Conservation (phyloP, 345 rosid genomes). For the Pistacia vera region DNA sequence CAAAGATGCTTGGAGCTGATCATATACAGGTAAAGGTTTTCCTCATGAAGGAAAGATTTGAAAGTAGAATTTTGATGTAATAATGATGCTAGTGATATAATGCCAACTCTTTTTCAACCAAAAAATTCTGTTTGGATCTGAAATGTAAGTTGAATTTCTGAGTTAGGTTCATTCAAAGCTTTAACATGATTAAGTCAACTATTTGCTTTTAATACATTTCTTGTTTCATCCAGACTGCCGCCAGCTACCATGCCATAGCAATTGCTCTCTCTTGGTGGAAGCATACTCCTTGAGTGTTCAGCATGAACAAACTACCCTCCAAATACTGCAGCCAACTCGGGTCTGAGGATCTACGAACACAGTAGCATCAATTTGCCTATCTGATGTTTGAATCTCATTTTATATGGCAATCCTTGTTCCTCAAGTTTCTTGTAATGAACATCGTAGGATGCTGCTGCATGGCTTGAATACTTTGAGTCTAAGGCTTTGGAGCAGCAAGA, state of each 20-base stretch:
- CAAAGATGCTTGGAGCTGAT: constrained; percentile 93
- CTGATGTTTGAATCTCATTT: constrained; percentile 10
- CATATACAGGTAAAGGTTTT: constrained; percentile 77
- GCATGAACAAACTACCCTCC: constrained; percentile 95
- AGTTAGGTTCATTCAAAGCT: constrained; percentile 4
- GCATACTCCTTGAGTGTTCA: constrained; percentile 95
- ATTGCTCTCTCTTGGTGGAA: constrained; percentile 97
- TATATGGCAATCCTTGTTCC: background rate
- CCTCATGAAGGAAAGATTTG: background rate
- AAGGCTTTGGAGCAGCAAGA: constrained; percentile 96
- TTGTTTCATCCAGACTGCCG: constrained; percentile 81
- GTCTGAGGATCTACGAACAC: constrained; percentile 89
- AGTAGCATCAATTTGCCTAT: constrained; percentile 38
- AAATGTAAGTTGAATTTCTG: background rate
- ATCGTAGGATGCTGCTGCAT: constrained; percentile 92
- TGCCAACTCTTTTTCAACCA: background rate
- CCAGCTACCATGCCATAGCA: constrained; percentile 99
- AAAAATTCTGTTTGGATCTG: no score
- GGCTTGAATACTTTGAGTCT: constrained; percentile 97
- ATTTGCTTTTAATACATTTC: constrained; percentile 8
- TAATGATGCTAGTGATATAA: background rate
- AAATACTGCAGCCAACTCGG: constrained; percentile 95
- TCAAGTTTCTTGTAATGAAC: background rate
- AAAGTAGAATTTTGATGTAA: background rate
- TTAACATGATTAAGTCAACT: background rate